These are phyloP conservation scores for Kwoniella shivajii DNA, from an alignment of 1,284 basidiomycete genomes.

Conservation along the genomic window DNA sequence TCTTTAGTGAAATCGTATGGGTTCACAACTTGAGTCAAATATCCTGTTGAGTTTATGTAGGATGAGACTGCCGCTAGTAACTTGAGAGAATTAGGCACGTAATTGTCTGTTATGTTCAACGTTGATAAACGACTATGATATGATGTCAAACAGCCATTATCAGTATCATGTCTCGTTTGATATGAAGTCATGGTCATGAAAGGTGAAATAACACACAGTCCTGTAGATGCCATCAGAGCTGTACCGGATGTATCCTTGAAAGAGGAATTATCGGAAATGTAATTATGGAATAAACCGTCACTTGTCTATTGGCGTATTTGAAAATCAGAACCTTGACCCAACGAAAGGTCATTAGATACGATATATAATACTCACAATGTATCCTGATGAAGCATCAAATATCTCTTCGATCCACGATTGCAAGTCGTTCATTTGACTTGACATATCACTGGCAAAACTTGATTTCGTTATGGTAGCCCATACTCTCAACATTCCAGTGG, in stretches of 20 bases:
- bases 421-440: slow-evolving; percentile 52
- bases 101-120: slow-evolving; percentile 45
- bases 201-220: slow-evolving; percentile 63
- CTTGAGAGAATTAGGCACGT: slow-evolving; percentile 38
- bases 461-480: slow-evolving; percentile 57
- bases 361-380: slow-evolving; percentile 44
- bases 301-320: slow-evolving; percentile 53
- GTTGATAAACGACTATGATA: slow-evolving; percentile 52
- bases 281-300: slow-evolving; percentile 71
- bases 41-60: slow-evolving; percentile 58
- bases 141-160: no score
- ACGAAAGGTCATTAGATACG: no score
- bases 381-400: slow-evolving; percentile 48
- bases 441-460: slow-evolving; percentile 42
- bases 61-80: slow-evolving; percentile 41
- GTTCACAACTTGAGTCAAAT: slow-evolving; percentile 71
- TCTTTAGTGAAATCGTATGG: slow-evolving; percentile 61
- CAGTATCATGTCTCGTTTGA: no score
- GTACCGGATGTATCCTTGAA: slow-evolving; percentile 77
- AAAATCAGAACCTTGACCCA: background rate
- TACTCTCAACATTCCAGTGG: slow-evolving; percentile 58
- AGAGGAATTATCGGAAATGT: slow-evolving; percentile 63
- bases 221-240: slow-evolving; percentile 73
- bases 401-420: slow-evolving; percentile 57
- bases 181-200: slow-evolving; percentile 26